Evolutionary conservation across 2,329 filamentous ascomycete species (phyloP).

Genomic region (Leptographium galeiforme): DNA sequence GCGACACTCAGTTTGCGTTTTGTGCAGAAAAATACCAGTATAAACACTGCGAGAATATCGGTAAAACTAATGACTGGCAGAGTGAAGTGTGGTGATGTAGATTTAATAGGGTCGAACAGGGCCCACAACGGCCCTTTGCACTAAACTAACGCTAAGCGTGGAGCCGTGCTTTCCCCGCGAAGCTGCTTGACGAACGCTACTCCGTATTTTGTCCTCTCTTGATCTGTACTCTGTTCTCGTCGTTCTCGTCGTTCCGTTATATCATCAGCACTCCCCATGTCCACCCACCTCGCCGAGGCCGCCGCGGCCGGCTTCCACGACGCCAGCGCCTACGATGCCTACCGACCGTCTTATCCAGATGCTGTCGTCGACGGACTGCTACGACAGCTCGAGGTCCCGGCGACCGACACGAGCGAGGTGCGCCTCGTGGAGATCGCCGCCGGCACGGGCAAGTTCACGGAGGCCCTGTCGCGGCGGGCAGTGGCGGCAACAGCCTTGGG

Average conservation of each 20-base stretch:
- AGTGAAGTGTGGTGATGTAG: no score
- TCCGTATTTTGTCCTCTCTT: no score
- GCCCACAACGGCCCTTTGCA: no score
- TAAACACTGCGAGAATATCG: no score
- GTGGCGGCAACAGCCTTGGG: slow-evolving; percentile 24
- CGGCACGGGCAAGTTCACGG: slow-evolving; percentile 22
- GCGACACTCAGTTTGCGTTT: no score
- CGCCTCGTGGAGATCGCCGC: slow-evolving; percentile 18
- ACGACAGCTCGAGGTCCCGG: slow-evolving; percentile 35
- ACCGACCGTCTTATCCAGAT: slow-evolving; percentile 53
- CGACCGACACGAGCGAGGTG: slow-evolving; percentile 25
- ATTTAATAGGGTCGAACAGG: no score
- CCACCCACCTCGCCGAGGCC: slow-evolving; percentile 12
- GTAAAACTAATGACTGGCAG: no score
- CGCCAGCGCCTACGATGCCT: slow-evolving; percentile 49
- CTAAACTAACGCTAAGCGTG: no score
- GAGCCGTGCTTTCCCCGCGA: no score
- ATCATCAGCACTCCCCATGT: neutral
- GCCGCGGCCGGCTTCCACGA: slow-evolving; percentile 49
- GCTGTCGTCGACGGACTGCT: slow-evolving; percentile 47
- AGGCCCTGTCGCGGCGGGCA: slow-evolving; percentile 36
- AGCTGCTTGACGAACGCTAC: no score
- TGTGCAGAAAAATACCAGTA: no score
- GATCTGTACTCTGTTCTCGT: no score
- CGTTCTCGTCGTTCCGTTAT: neutral